Percentiles rank a stretch among this genome's conserved stretches.
Conservation (phyloP, 2,329 filamentous ascomycete species). For the Fusarium citri region DNA sequence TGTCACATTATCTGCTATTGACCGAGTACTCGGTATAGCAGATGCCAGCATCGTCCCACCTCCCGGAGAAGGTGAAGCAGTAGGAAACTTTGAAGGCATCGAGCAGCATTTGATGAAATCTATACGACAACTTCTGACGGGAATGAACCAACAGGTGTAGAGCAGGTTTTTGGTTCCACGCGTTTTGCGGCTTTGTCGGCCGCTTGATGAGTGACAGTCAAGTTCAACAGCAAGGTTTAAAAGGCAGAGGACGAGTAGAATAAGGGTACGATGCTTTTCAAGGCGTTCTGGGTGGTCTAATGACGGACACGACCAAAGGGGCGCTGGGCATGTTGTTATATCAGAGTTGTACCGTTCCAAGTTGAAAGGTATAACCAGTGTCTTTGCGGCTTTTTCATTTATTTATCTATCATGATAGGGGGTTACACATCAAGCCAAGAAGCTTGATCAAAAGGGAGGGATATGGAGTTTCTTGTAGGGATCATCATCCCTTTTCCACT, state of each 20-base stretch:
- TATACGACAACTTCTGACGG: conserved; percentile 53
- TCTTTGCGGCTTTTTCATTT: conserved; percentile 8
- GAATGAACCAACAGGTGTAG: conserved; percentile 55
- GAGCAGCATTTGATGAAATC: conserved; percentile 57
- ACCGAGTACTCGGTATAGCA: conserved; percentile 62
- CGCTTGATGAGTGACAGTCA: not conserved
- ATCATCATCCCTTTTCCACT: conserved; percentile 22
- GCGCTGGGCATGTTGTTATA: conserved; percentile 38
- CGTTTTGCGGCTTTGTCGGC: not conserved
- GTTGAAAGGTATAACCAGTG: conserved; percentile 1
- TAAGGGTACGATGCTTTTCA: conserved; percentile 32
- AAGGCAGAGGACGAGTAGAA: conserved; percentile 18
- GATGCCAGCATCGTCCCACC: conserved; percentile 56
- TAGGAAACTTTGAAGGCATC: conserved; percentile 53
- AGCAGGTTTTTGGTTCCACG: conserved; percentile 9
- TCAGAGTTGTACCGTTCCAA: conserved; percentile 20
- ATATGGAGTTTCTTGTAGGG: conserved; percentile 37
- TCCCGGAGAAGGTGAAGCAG: conserved; percentile 49
- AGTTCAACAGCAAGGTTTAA: conserved; percentile 2
- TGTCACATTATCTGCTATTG: conserved; percentile 62
- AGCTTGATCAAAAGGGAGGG: conserved; percentile 25
- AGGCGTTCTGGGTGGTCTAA: conserved; percentile 46
- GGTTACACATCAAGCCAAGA: conserved; percentile 13
- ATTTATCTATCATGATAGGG: conserved; percentile 14
- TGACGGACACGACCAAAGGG: conserved; percentile 41